A percentile compares a stretch with the other conserved stretches of the same genome.
Conservation (phyloP, 805 yeast genomes). For the Spathaspora gorwiae region DNA sequence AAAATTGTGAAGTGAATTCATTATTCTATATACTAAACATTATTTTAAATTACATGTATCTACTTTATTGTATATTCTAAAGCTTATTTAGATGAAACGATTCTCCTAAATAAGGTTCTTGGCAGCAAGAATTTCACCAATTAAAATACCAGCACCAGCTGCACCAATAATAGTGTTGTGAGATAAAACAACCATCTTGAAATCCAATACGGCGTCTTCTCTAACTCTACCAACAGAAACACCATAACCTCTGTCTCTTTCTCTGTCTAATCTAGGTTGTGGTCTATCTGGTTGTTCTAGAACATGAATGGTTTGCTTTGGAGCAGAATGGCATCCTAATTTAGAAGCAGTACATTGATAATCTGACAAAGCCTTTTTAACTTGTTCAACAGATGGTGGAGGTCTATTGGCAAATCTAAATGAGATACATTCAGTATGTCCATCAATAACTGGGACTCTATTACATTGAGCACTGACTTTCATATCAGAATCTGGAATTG, state of each 20-base stretch:
- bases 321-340: conserved; percentile 87
- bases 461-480: conserved; percentile 94
- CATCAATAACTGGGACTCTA: conserved; percentile 95
- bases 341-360: conserved; percentile 80
- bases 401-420: conserved; percentile 76
- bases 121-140: conserved; percentile 84
- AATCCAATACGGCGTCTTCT: conserved; percentile 88
- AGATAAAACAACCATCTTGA: conserved; percentile 94
- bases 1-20: too few relatives aligned
- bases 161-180: conserved; percentile 98
- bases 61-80: too few relatives aligned
- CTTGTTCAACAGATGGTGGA: conserved; percentile 78
- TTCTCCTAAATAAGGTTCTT: conserved; percentile 57
- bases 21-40: too few relatives aligned
- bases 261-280: conserved; percentile 95
- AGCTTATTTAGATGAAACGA: too few relatives aligned
- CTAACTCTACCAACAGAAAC: conserved; percentile 93
- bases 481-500: conserved; percentile 63
- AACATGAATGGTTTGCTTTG: conserved; percentile 86
- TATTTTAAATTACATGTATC: too few relatives aligned
- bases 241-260: conserved; percentile 90
- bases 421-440: conserved; percentile 94
- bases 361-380: conserved; percentile 63
- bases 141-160: conserved; percentile 95
- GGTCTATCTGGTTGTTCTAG: conserved; percentile 92